A percentile compares a stretch with the other conserved stretches of the same genome.
Evolutionary conservation across 202 grass and related monocot species (phyloP).

Genomic region (Schoenoplectus tabernaemontani): DNA sequence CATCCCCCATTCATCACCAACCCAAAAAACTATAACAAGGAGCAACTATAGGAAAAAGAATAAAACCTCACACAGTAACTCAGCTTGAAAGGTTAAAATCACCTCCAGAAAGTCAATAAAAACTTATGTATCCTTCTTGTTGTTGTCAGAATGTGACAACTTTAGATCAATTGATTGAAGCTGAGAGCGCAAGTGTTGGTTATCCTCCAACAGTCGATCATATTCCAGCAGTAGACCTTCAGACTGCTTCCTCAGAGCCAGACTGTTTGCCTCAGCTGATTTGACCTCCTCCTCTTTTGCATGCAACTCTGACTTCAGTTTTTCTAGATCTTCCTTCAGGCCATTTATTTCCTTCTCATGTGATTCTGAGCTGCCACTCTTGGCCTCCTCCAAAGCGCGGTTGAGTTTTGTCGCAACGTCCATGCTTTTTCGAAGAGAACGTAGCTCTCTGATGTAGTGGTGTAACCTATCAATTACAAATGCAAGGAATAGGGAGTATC

Average conservation of each 20-base stretch:
- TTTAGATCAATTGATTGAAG: constrained; percentile 44
- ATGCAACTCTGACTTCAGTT: constrained; percentile 35
- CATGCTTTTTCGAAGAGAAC: constrained; percentile 45
- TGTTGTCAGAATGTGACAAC: constrained; percentile 44
- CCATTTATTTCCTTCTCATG: constrained; percentile 42
- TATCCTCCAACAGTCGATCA: constrained; percentile 52
- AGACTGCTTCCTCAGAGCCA: constrained; percentile 55
- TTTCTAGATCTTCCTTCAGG: constrained; percentile 43
- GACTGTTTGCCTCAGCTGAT: constrained; percentile 34
- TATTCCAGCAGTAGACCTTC: constrained; percentile 66
- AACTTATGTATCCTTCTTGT: constrained; percentile 38
- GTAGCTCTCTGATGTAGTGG: constrained; percentile 68
- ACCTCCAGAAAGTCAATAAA: background rate
- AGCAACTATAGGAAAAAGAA: background rate
- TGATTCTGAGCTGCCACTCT: constrained; percentile 27
- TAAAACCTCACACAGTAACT: background rate
- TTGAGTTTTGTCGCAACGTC: constrained; percentile 55
- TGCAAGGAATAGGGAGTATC: constrained; percentile 62
- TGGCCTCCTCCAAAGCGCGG: constrained; percentile 50
- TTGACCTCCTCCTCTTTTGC: constrained; percentile 46
- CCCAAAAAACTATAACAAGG: background rate
- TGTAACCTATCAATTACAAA: constrained; percentile 63
- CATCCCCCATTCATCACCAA: background rate
- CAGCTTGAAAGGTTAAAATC: background rate
- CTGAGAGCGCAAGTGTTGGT: constrained; percentile 39